Base-by-base conservation (phyloP, 768 basidiomycete species). In the Leucocoprinus birnbaumii region DNA sequence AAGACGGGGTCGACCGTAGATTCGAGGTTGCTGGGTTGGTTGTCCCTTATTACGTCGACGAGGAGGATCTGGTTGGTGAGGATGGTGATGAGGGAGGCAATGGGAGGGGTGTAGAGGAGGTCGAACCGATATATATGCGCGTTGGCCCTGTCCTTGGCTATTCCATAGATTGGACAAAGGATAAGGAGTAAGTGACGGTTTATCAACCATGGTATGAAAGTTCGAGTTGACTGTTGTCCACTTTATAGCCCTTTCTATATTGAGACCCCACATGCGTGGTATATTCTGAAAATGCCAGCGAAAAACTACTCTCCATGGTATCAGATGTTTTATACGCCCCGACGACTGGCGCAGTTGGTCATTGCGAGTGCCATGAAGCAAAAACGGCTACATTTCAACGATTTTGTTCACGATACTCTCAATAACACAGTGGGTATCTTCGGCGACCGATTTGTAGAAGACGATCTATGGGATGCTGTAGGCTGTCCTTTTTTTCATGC, bases 251-350 rank as follows among this genome's bases (percentile, higher is more conserved):
- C 85, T 1, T 67, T 89, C 9, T 88, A 75, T 55, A 73, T 92
- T 21, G 82, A 89, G 59, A 89, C 89, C 0, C 58, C 72, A 16
- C 77, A 73, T 51, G 85, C 86, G 0, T 83, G 81, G 75, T 90
- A 89, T 63, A 77, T 81, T 31, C 68, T 91, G 24, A 66, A 70
- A 16, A 61, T 50, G 6, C 83, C 88, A 0, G 73, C 80, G 1
- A 60, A 63, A 18, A 60, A 55, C 19, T 91, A 90, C 53, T 46
- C 58, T 18, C 63, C 63, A 2, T 69, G 65, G 16, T 84, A 78
- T 48, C 62, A 66, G 21, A 62, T 76, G 2, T 89, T 87, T 64
- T 80, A 79, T 59, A 67, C 67, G 1, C 75, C 80, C 0, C 77
- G 80, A 22, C 72, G 73, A 0, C 70, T 85, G 43, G 72, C 83